Evolutionary conservation across 495 filamentous ascomycete genomes (phyloP).

Genomic region (Penicillium chermesinum): DNA sequence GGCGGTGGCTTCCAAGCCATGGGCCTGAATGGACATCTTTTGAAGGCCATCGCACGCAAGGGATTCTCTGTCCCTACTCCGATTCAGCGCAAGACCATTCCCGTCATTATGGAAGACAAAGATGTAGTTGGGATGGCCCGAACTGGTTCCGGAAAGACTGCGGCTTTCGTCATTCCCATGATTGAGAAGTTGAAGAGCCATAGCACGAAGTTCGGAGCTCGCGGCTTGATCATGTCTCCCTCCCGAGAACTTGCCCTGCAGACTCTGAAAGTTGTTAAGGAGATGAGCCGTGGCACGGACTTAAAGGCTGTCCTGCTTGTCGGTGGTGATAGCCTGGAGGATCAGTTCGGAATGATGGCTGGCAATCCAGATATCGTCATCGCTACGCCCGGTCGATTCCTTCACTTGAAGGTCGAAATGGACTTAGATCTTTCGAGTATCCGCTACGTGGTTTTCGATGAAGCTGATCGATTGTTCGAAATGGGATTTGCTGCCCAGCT

Average conservation of each 20-base stretch:
- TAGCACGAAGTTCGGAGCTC: slow-evolving; percentile 73
- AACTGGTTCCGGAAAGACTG: slow-evolving; percentile 95
- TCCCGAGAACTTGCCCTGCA: slow-evolving; percentile 91
- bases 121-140: slow-evolving; percentile 98
- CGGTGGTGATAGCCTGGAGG: slow-evolving; percentile 91
- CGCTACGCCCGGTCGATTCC: slow-evolving; percentile 89
- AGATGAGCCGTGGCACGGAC: slow-evolving; percentile 85
- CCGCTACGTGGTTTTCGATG: slow-evolving; percentile 91
- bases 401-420: slow-evolving; percentile 97
- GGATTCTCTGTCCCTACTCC: slow-evolving; percentile 94
- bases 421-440: slow-evolving; percentile 78
- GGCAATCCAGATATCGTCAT: slow-evolving; percentile 94
- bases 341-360: slow-evolving; percentile 91
- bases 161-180: slow-evolving; percentile 97
- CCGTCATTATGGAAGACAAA: slow-evolving; percentile 76
- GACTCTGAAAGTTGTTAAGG: slow-evolving; percentile 93
- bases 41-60: slow-evolving; percentile 87
- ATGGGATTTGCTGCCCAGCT: slow-evolving; percentile 96
- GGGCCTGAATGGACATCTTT: slow-evolving; percentile 76
- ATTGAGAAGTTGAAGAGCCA: slow-evolving; percentile 91
- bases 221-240: slow-evolving; percentile 83
- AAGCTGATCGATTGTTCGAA: slow-evolving; percentile 94
- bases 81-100: slow-evolving; percentile 95
- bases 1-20: slow-evolving; percentile 95
- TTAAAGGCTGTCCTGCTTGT: slow-evolving; percentile 82